Conservation (phyloP, 352 stramenopile species). For the Globisporangium ultimum region DNA sequence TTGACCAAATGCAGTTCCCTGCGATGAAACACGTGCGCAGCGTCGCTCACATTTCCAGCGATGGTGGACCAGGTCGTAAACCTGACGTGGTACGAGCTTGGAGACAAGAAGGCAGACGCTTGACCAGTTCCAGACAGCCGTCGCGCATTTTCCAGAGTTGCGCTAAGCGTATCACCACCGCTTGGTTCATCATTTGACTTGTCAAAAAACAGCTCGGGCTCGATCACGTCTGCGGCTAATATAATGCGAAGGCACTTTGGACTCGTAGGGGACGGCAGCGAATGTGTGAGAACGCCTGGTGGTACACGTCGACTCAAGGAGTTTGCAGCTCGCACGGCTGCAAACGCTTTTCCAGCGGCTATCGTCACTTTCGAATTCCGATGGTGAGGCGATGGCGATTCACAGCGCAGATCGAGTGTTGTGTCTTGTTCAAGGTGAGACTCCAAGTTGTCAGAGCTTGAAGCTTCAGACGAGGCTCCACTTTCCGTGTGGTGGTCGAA, state of each 20-base stretch:
- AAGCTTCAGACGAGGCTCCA: no score
- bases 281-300: neutral
- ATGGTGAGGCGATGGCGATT: constrained; percentile 5
- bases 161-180: neutral
- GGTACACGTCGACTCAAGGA: constrained; percentile 29
- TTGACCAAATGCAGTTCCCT: constrained; percentile 61
- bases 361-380: constrained; percentile 5
- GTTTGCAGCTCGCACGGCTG: constrained; percentile 67
- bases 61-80: constrained; percentile 80
- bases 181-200: constrained; percentile 14
- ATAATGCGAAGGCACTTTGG: constrained; percentile 57
- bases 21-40: constrained; percentile 42
- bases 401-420: constrained; percentile 6
- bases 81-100: constrained; percentile 41
- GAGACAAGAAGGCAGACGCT: neutral
- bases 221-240: constrained; percentile 56
- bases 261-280: constrained; percentile 19
- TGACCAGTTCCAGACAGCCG: neutral
- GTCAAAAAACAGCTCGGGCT: constrained; percentile 63
- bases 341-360: constrained; percentile 58
- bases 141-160: neutral
- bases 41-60: constrained; percentile 11
- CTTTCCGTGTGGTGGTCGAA: neutral
- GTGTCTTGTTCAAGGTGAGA: neutral
- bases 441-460: neutral